Percentiles rank a stretch among this genome's conserved stretches.
phyloP scores from a whole-genome alignment of 225 moss, liverwort and hornwort genomes.

The Sphagnum tenellum region DNA sequence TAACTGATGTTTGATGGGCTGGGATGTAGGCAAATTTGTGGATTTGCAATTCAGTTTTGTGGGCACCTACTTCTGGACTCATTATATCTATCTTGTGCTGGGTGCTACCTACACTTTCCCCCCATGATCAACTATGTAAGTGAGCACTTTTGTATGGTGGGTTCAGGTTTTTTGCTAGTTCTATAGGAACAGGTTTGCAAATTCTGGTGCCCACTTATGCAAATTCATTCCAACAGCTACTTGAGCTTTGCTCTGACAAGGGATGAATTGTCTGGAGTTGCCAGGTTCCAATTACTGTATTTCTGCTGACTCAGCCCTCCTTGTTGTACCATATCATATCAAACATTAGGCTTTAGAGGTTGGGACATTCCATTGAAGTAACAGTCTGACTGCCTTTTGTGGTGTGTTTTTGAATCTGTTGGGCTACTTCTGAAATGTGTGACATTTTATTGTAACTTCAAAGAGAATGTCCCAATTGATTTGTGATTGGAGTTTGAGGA shows the following conservation, averaged over 20 bases:
- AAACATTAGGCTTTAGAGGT: constrained; percentile 76
- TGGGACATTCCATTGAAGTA: constrained; percentile 63
- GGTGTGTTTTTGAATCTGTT: no score
- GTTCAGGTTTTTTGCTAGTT: no score
- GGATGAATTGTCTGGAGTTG: neutral
- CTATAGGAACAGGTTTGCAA: no score
- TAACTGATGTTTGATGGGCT: neutral
- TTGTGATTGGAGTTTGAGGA: no score
- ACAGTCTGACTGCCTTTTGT: neutral
- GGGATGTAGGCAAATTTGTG: constrained; percentile 73
- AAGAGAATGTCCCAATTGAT: no score
- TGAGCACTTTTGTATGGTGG: neutral
- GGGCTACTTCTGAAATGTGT: no score
- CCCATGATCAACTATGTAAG: constrained; percentile 84
- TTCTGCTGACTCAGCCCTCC: constrained; percentile 78
- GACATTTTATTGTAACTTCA: no score
- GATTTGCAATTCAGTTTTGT: constrained; percentile 91
- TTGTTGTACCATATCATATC: constrained; percentile 73
- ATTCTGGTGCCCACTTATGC: no score
- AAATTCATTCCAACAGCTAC: no score
- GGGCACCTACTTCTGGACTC: constrained; percentile 99
- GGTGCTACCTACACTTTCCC: constrained; percentile 97
- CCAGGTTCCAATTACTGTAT: constrained; percentile 75
- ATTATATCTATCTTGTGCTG: constrained; percentile 85
- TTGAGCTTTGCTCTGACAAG: no score